These are phyloP conservation scores for Chenopodium berlandieri DNA, from an alignment of 148 eudicot genomes.

Conservation along the genomic window DNA sequence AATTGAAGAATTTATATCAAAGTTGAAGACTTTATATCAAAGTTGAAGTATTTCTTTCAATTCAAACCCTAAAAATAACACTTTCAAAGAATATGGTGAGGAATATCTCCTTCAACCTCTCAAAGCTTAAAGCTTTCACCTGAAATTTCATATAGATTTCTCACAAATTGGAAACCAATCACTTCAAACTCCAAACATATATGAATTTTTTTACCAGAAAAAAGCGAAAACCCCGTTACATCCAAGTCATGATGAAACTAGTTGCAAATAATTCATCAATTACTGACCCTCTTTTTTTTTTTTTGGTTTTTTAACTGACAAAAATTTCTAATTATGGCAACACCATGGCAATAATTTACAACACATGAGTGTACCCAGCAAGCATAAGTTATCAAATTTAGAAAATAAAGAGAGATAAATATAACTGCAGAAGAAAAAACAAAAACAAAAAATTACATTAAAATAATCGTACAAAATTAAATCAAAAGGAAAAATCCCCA, in stretches of 20 bases:
- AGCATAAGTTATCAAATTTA: slow-evolving; percentile 20
- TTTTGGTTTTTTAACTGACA: not conserved
- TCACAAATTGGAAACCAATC: slow-evolving; percentile 8
- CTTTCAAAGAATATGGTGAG: slow-evolving; percentile 5
- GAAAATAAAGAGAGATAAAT: not conserved
- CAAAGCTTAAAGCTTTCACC: slow-evolving; percentile 16
- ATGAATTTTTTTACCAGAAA: not conserved
- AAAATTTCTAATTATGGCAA: slow-evolving; percentile 22
- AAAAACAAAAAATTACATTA: not conserved
- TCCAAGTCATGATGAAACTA: slow-evolving; percentile 7
- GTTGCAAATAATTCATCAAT: not conserved
- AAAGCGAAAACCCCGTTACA: not conserved
- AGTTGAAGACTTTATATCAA: not conserved
- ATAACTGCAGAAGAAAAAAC: not conserved
- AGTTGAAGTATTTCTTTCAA: slow-evolving; percentile 19
- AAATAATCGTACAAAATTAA: not conserved
- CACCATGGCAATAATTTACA: slow-evolving; percentile 23
- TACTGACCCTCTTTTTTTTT: slow-evolving; percentile 7
- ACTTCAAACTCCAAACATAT: slow-evolving; percentile 8
- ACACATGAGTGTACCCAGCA: slow-evolving; percentile 9
- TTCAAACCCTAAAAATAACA: slow-evolving; percentile 17
- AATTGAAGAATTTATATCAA: not conserved
- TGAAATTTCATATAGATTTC: slow-evolving; percentile 5
- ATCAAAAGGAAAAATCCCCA: not conserved
- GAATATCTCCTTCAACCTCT: slow-evolving; percentile 12